These are phyloP conservation scores for Casaregolazyma lundiana DNA, from an alignment of 1,139 yeast species.

Conservation along the genomic window DNA sequence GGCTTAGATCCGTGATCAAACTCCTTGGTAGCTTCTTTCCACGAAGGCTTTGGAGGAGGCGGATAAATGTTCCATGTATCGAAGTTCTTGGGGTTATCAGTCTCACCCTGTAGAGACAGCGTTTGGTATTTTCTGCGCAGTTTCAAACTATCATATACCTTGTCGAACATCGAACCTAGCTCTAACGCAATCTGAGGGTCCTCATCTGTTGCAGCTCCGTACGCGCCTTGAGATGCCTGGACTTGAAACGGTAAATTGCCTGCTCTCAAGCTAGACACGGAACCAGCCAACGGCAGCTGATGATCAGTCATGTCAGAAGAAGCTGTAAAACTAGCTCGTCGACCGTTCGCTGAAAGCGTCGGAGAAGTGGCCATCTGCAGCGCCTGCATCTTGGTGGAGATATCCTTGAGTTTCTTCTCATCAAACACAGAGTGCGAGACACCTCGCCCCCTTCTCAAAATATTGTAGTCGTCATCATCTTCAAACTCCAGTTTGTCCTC, in stretches of 20 bases:
- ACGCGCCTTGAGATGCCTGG: conserved; percentile 26
- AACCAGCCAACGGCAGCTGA: not conserved
- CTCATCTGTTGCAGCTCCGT: conserved; percentile 37
- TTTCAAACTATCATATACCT: conserved; percentile 67
- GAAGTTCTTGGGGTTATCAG: conserved; percentile 77
- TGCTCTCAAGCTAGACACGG: conserved; percentile 2
- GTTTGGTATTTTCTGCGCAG: conserved; percentile 72
- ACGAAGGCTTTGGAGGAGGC: conserved; percentile 89
- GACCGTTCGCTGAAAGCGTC: not conserved
- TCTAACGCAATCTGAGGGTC: conserved; percentile 65
- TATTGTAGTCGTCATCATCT: conserved; percentile 12
- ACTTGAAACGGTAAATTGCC: conserved; percentile 20
- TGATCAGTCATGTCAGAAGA: not conserved
- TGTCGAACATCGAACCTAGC: conserved; percentile 61
- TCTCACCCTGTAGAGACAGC: conserved; percentile 65
- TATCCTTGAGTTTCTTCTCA: conserved; percentile 60
- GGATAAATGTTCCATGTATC: conserved; percentile 79
- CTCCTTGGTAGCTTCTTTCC: conserved; percentile 67
- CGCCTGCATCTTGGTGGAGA: conserved; percentile 66
- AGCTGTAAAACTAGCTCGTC: not conserved
- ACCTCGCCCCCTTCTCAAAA: conserved; percentile 13
- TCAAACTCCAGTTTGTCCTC: conserved; percentile 14
- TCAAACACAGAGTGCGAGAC: conserved; percentile 52
- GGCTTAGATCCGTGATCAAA: conserved; percentile 27
- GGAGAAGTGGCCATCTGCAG: conserved; percentile 29